Conservation (phyloP, 1,139 yeast genomes). For the Yamadazyma diddensiae region DNA sequence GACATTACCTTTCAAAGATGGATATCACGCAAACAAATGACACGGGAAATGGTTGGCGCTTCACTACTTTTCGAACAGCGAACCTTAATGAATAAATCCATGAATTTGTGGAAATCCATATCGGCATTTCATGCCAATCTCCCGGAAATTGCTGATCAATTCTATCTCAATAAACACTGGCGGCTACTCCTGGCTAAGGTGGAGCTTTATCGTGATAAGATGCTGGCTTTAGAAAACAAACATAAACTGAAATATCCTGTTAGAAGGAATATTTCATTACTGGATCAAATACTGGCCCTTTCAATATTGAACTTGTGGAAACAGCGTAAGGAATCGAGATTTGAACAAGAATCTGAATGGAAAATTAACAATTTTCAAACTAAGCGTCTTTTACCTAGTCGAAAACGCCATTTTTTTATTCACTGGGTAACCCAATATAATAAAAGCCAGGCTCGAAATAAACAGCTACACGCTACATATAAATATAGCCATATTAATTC, state of each 20-base stretch:
- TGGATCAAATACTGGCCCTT: slow-evolving; percentile 2
- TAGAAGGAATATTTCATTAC: slow-evolving; percentile 2
- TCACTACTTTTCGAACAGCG: too few relatives aligned
- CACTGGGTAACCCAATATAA: slow-evolving; percentile 24
- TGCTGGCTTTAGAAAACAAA: neutral
- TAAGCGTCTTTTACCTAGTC: slow-evolving; percentile 11
- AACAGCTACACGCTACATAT: slow-evolving; percentile 15
- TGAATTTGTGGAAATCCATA: slow-evolving; percentile 7
- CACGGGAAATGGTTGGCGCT: slow-evolving; percentile 1
- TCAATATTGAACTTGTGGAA: slow-evolving; percentile 19
- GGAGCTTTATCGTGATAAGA: neutral
- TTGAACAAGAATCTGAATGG: slow-evolving; percentile 15
- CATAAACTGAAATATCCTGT: slow-evolving; percentile 3
- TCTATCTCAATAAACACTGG: slow-evolving; percentile 3
- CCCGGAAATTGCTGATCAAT: slow-evolving; percentile 8
- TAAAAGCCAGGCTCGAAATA: slow-evolving; percentile 3
- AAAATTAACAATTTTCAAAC: slow-evolving; percentile 17
- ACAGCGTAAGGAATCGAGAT: slow-evolving; percentile 12
- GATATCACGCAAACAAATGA: neutral
- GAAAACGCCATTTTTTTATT: slow-evolving; percentile 13
- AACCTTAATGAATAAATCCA: too few relatives aligned
- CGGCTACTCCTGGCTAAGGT: slow-evolving; percentile 1
- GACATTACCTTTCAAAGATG: slow-evolving; percentile 2
- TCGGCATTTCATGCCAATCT: slow-evolving; percentile 5
- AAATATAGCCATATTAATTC: slow-evolving; percentile 13